Evolutionary conservation across 129 eudicot species (phyloP).

Genomic region (Sambucus nigra): DNA sequence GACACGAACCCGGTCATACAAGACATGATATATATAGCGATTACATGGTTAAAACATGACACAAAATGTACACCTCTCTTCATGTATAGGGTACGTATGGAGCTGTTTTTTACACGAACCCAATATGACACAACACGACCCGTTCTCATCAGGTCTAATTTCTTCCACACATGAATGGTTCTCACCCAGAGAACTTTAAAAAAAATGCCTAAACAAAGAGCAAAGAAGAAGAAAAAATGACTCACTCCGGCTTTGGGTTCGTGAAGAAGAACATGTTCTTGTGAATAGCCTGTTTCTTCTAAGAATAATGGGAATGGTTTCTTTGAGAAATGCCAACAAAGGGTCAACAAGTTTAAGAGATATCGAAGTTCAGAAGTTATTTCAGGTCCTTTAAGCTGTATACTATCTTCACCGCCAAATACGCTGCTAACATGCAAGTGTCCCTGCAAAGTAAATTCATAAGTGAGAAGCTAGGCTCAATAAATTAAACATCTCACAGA

Average conservation of each 20-base stretch:
- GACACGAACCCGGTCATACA: no score
- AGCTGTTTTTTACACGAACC: no score
- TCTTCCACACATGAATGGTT: neutral
- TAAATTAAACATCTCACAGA: neutral
- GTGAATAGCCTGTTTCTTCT: conserved; percentile 76
- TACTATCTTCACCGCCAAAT: conserved; percentile 69
- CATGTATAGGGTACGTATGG: no score
- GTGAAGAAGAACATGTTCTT: conserved; percentile 81
- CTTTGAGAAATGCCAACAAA: conserved; percentile 98
- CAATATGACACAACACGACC: neutral
- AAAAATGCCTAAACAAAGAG: neutral
- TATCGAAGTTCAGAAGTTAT: conserved; percentile 69
- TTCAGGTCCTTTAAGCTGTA: conserved; percentile 67
- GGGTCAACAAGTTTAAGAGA: conserved; percentile 70
- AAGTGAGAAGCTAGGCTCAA: neutral
- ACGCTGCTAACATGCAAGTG: conserved; percentile 59
- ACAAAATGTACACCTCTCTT: no score
- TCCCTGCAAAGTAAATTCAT: conserved; percentile 50
- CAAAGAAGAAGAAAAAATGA: conserved; percentile 7
- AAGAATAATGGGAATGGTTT: conserved; percentile 70
- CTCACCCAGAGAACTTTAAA: neutral
- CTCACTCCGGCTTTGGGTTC: conserved; percentile 99
- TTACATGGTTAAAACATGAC: no score
- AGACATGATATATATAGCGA: no score
- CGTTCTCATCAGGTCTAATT: no score